These are phyloP conservation scores for Neonectria neomacrospora DNA, from an alignment of 2,329 filamentous ascomycete genomes.

Conservation along the genomic window DNA sequence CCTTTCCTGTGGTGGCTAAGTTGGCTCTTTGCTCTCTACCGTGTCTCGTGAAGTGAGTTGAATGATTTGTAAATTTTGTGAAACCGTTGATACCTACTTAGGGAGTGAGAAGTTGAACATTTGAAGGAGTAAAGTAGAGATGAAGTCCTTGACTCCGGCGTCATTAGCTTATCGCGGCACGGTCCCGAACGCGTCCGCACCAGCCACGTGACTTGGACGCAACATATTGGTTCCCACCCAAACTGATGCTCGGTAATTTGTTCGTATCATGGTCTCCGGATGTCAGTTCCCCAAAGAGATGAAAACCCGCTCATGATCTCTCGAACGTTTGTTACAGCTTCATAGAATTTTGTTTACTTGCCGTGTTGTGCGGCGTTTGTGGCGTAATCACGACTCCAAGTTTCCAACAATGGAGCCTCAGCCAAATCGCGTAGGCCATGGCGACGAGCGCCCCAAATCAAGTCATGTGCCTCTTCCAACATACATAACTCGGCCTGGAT, in stretches of 20 bases:
- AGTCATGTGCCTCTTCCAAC: constrained; percentile 2
- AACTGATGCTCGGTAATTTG: neutral
- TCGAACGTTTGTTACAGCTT: neutral
- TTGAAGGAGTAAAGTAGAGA: too few relatives aligned
- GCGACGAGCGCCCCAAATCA: neutral
- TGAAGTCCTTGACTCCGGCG: too few relatives aligned
- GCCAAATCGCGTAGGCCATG: constrained; percentile 11
- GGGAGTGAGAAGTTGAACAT: neutral
- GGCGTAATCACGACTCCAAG: neutral
- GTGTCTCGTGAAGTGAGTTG: neutral
- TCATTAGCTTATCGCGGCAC: neutral
- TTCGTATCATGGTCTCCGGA: too few relatives aligned
- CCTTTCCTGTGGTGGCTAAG: neutral
- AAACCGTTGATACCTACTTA: neutral
- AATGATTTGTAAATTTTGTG: neutral
- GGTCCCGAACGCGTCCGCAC: neutral
- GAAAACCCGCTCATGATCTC: neutral
- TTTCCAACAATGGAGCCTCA: constrained; percentile 21
- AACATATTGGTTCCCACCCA: neutral
- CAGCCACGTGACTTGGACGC: neutral
- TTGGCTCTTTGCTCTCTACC: fast-evolving
- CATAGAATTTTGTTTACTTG: neutral
- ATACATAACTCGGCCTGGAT: constrained; percentile 13
- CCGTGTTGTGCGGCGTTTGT: neutral
- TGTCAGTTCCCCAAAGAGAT: too few relatives aligned